Base-by-base conservation (phyloP, 352 stramenopile genomes). In the Peronosclerospora sorghi region DNA sequence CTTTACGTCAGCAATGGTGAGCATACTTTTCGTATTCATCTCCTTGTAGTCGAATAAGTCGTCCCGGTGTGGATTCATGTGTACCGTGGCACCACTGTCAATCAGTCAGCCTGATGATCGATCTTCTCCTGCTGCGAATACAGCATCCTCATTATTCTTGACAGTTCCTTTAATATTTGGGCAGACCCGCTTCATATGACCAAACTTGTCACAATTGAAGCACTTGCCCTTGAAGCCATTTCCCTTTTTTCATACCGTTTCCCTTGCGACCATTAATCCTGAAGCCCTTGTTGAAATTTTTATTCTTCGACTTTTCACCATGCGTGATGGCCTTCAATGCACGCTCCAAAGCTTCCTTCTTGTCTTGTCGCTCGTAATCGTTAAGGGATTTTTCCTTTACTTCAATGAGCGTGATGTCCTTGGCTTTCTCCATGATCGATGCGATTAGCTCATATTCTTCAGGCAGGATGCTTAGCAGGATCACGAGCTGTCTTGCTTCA, bases 1-100 rank as follows among this genome's bases (percentile, higher is more conserved):
- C 28, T 41, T 43, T 13, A 26, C 35, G 21, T 56, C 45, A 8
- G 46, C 52, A 26, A 61, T 56, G 1, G 40, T 48, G 15, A 51
- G 36, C 32, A 54, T 15, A 2, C n/a, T n/a, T n/a, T n/a, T n/a
- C n/a, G n/a, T n/a, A n/a, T n/a, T n/a, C n/a, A 38, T 2, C 3
- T 1, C 13, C 13, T 41, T 21, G 26, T 51, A 35, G 23, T 56
- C 37, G 13, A 36, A 36, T 23, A 46, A 18, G 23, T 50, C 34
- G 34, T 32, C 8, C 0, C 19, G 24, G 20, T 37, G 26, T 17
- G 32, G 13, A 2, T 41, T 45, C 49, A 57, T 57, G 27, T 51
- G 49, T 3, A 30, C 36, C 17, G 41, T 52, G n/a, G 49, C 49
- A 27, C 49, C 49, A 28, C 42, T 57, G 40, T 47, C 35, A n/a